A percentile compares a stretch with the other conserved stretches of the same genome.
Conservation (phyloP, 1,139 yeast genomes). For the Debaryomyces nepalensis region DNA sequence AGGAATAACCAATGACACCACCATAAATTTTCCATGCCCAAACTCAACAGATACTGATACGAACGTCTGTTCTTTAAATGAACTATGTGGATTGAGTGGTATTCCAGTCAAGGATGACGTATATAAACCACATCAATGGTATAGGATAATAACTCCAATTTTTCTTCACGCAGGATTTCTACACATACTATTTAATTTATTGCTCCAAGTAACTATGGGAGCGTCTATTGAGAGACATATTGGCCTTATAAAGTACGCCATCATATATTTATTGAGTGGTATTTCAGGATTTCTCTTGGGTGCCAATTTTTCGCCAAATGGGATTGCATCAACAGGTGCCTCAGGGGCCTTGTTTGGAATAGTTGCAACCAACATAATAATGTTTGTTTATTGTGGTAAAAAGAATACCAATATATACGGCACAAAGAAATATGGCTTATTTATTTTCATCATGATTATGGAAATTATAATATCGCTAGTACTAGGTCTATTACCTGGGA, state of each 20-base stretch:
- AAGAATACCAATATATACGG: slow-evolving; percentile 50
- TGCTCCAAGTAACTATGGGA: slow-evolving; percentile 67
- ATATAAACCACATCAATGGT: slow-evolving; percentile 66
- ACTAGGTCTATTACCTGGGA: slow-evolving; percentile 71
- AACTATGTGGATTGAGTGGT: slow-evolving; percentile 68
- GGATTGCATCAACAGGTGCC: slow-evolving; percentile 74
- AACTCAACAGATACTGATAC: slow-evolving; percentile 62
- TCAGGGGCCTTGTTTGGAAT: slow-evolving; percentile 78
- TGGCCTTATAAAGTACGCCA: slow-evolving; percentile 58
- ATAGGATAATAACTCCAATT: slow-evolving; percentile 71
- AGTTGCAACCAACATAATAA: slow-evolving; percentile 63
- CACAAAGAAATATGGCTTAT: slow-evolving; percentile 47
- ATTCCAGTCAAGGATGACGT: slow-evolving; percentile 34
- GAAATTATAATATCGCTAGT: slow-evolving; percentile 67
- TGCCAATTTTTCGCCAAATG: slow-evolving; percentile 72
- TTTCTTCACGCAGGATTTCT: slow-evolving; percentile 77
- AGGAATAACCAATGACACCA: slow-evolving; percentile 54
- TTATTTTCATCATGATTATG: slow-evolving; percentile 52
- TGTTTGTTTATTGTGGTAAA: slow-evolving; percentile 60
- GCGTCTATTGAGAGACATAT: slow-evolving; percentile 62
- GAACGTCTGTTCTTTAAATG: slow-evolving; percentile 58
- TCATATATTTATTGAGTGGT: slow-evolving; percentile 66
- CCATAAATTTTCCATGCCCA: slow-evolving; percentile 66
- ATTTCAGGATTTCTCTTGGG: slow-evolving; percentile 73
- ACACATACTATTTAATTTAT: slow-evolving; percentile 67